phyloP scores from a whole-genome alignment of 192 early-diverging fungal species.

The Coemansia sp. region DNA sequence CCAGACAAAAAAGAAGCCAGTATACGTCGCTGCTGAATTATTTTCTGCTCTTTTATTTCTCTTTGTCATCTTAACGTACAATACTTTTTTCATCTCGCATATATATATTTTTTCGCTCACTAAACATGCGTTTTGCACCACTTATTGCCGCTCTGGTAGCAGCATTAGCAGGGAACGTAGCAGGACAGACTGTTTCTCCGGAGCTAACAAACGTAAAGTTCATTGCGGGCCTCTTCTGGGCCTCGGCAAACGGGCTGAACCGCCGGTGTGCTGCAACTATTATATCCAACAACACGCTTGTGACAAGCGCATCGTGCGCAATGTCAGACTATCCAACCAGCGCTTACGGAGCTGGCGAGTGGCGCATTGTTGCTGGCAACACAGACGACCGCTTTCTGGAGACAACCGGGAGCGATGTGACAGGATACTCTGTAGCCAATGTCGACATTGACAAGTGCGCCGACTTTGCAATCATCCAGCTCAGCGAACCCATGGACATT shows the following conservation, averaged over 20 bases:
- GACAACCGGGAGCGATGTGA: conserved; percentile 1
- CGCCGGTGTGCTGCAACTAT: conserved; percentile 44
- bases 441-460: conserved; percentile 31
- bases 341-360: conserved; percentile 31
- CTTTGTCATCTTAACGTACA: neutral
- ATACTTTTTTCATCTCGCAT: too few relatives aligned
- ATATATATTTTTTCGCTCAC: neutral
- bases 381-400: conserved; percentile 30
- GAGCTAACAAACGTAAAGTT: conserved; percentile 30
- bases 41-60: neutral
- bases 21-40: neutral
- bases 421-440: conserved; percentile 14
- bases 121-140: neutral
- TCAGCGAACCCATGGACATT: conserved; percentile 15
- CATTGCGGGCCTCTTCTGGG: conserved; percentile 48
- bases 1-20: neutral
- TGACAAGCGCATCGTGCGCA: conserved; percentile 41
- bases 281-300: conserved; percentile 33
- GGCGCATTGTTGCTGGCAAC: conserved; percentile 21
- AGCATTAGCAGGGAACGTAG: neutral
- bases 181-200: conserved; percentile 6
- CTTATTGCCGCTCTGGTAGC: conserved; percentile 2
- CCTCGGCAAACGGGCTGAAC: conserved; percentile 23
- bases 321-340: conserved; percentile 20
- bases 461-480: conserved; percentile 41